A percentile compares a stretch with the other conserved stretches of the same genome.
Conservation (phyloP, 345 rosid genomes). For the Geranium brycei region DNA sequence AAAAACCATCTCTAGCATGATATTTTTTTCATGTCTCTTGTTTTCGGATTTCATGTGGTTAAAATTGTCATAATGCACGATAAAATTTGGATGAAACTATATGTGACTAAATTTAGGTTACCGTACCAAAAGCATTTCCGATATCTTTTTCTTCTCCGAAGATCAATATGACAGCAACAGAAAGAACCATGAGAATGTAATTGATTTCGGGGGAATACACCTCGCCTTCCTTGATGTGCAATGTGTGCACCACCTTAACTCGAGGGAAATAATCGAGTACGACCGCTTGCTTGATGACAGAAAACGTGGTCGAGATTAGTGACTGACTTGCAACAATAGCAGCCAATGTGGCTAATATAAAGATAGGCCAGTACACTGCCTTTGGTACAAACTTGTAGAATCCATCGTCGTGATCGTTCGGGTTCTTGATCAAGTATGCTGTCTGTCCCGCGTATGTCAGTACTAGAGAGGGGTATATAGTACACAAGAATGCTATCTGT, state of each 20-base stretch:
- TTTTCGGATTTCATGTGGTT: no score
- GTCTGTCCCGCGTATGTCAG: constrained; percentile 88
- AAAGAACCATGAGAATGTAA: constrained; percentile 69
- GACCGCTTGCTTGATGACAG: constrained; percentile 76
- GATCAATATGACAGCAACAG: constrained; percentile 60
- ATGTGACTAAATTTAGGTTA: neutral
- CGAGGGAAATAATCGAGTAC: constrained; percentile 81
- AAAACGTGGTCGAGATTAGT: constrained; percentile 76
- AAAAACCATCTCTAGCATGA: no score
- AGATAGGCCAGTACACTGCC: constrained; percentile 69
- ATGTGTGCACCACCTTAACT: constrained; percentile 81
- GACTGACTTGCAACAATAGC: constrained; percentile 90
- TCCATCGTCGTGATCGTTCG: constrained; percentile 49
- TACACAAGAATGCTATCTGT: constrained; percentile 57
- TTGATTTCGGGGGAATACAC: constrained; percentile 84
- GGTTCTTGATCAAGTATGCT: constrained; percentile 60
- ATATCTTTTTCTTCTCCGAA: constrained; percentile 73
- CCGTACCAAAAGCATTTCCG: constrained; percentile 70
- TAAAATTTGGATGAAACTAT: no score
- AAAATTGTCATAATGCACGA: no score
- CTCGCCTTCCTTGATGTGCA: constrained; percentile 63
- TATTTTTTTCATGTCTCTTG: no score
- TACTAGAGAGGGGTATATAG: constrained; percentile 72
- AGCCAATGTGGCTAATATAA: constrained; percentile 56
- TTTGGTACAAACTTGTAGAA: constrained; percentile 72